A percentile compares a stretch with the other conserved stretches of the same genome.
Conservation (phyloP, 2,329 filamentous ascomycete species). For the Neofusicoccum sp. region DNA sequence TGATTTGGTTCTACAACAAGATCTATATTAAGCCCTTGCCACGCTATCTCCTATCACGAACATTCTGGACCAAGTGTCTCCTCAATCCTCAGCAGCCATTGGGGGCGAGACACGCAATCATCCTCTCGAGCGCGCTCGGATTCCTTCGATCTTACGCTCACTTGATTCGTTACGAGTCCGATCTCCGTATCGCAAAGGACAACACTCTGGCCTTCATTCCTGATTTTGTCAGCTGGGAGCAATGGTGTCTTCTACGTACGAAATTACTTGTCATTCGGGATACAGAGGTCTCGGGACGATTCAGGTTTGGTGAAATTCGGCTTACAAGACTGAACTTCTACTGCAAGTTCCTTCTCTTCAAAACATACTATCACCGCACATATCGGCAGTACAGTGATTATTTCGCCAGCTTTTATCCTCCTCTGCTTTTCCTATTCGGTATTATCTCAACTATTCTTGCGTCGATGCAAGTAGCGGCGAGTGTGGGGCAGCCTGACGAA, state of each 20-base stretch:
- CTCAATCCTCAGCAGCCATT: neutral
- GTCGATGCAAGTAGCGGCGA: slow-evolving; percentile 23
- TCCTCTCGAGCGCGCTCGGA: neutral
- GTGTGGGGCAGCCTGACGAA: too few relatives aligned
- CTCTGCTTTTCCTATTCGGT: slow-evolving; percentile 22
- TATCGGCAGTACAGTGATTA: slow-evolving; percentile 21
- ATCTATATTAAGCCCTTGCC: slow-evolving; percentile 31
- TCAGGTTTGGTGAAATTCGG: slow-evolving; percentile 49
- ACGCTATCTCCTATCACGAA: slow-evolving; percentile 25
- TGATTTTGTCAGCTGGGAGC: slow-evolving; percentile 29
- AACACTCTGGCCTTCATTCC: slow-evolving; percentile 29
- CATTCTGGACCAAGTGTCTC: slow-evolving; percentile 25
- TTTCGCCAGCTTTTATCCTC: slow-evolving; percentile 21
- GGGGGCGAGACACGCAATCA: neutral
- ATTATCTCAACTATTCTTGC: slow-evolving; percentile 7
- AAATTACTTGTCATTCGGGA: slow-evolving; percentile 31
- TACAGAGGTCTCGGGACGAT: slow-evolving; percentile 41
- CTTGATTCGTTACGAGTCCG: slow-evolving; percentile 43
- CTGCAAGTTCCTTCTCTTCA: slow-evolving; percentile 36
- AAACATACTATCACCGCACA: slow-evolving; percentile 25
- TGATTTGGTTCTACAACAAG: slow-evolving; percentile 27
- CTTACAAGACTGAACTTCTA: slow-evolving; percentile 50
- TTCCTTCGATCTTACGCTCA: slow-evolving; percentile 47
- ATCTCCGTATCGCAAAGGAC: slow-evolving; percentile 39
- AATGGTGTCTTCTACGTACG: slow-evolving; percentile 24